Conservation (phyloP, 1,284 basidiomycete species). For the Puccinia triticina region DNA sequence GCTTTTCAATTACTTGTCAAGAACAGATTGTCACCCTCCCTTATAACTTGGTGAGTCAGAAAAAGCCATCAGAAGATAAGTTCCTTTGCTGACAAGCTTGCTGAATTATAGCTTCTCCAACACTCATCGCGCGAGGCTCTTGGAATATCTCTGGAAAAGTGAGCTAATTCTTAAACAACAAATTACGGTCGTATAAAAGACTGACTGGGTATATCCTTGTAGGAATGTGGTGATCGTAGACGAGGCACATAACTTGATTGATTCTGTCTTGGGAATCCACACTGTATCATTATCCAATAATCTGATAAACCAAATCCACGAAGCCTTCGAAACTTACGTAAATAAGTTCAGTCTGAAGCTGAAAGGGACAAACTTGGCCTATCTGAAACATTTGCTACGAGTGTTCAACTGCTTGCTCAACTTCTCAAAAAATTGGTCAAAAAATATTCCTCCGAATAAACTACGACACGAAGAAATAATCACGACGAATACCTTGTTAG, state of each 20-base stretch:
- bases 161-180: neutral
- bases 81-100: neutral
- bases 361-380: slow-evolving; percentile 73
- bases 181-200: neutral
- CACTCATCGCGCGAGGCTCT: slow-evolving; percentile 81
- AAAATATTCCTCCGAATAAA: slow-evolving; percentile 56
- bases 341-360: slow-evolving; percentile 76
- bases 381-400: slow-evolving; percentile 76
- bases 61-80: neutral
- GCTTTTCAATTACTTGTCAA: neutral
- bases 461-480: slow-evolving; percentile 67
- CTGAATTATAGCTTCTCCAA: slow-evolving; percentile 68
- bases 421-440: slow-evolving; percentile 65
- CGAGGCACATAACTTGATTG: slow-evolving; percentile 79
- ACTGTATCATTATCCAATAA: slow-evolving; percentile 70
- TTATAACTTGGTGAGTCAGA: slow-evolving; percentile 73
- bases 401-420: slow-evolving; percentile 72
- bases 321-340: slow-evolving; percentile 80
- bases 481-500: slow-evolving; percentile 69
- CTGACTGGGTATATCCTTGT: neutral
- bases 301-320: slow-evolving; percentile 69
- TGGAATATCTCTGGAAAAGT: slow-evolving; percentile 77
- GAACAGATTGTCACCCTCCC: slow-evolving; percentile 81
- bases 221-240: slow-evolving; percentile 82
- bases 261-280: slow-evolving; percentile 83